phyloP scores from a whole-genome alignment of 306 rosid species.

The Medicago lupulina region DNA sequence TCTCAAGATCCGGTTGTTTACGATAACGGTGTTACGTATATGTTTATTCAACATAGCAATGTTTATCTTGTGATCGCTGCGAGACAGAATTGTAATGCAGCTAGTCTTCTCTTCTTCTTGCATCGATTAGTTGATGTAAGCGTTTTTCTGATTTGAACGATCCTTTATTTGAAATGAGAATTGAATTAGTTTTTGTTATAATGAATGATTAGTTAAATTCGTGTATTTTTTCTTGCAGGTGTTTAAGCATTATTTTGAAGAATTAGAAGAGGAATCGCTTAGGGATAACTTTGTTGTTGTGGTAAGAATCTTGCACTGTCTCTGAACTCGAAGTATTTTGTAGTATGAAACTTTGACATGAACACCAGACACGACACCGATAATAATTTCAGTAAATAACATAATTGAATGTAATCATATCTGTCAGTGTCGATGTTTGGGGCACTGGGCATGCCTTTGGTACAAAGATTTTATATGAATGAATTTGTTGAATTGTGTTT shows the following conservation, averaged over 20 bases:
- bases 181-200: conserved; percentile 6
- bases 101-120: conserved; percentile 80
- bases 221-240: conserved; percentile 58
- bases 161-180: background rate
- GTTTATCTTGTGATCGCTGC: conserved; percentile 80
- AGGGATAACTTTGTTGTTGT: conserved; percentile 95
- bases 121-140: conserved; percentile 84
- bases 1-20: conserved; percentile 88
- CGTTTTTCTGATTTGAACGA: conserved; percentile 5
- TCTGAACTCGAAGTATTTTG: background rate
- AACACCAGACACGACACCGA: no score
- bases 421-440: no score
- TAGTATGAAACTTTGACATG: no score
- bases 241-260: conserved; percentile 89
- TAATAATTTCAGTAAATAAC: no score
- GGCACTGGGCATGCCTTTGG: no score
- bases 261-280: conserved; percentile 91
- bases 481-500: conserved; percentile 17
- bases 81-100: conserved; percentile 94
- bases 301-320: conserved; percentile 51
- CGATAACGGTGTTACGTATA: conserved; percentile 82
- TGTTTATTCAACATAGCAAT: conserved; percentile 87
- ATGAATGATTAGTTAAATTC: conserved; percentile 4
- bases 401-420: no score
- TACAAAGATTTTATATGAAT: conserved; percentile 4